These are phyloP conservation scores for Fraxinus sp. DNA, from an alignment of 305 asterid genomes.

Conservation along the genomic window DNA sequence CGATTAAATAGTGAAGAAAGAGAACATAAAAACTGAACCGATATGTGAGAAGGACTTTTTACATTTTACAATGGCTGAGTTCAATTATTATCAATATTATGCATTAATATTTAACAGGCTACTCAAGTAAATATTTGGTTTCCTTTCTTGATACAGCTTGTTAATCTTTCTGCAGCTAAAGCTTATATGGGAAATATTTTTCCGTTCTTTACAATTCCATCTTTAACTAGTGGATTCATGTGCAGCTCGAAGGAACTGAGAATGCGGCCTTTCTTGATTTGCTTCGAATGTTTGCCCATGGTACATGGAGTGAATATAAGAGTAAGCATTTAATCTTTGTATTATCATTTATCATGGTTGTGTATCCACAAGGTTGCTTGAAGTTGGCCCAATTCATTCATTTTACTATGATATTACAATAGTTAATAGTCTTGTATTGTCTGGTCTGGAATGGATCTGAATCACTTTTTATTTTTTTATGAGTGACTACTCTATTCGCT, in stretches of 20 bases:
- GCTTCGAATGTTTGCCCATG: constrained; percentile 84
- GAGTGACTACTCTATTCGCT: not conserved
- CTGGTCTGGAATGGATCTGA: not conserved
- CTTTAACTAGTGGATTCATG: constrained; percentile 5
- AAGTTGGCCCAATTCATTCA: not conserved
- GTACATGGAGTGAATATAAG: constrained; percentile 95
- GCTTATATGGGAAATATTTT: not conserved
- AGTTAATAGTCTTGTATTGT: not conserved
- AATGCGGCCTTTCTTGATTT: constrained; percentile 53
- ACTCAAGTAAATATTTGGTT: not conserved
- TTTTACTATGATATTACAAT: not conserved
- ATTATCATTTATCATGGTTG: not conserved
- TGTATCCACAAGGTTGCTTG: constrained; percentile 13
- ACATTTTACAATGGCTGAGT: not conserved
- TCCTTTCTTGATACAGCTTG: not conserved
- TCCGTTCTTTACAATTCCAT: not conserved
- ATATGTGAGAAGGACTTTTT: not conserved
- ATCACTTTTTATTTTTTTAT: not conserved
- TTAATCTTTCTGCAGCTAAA: not conserved
- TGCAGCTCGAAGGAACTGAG: constrained; percentile 87
- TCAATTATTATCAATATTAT: not conserved
- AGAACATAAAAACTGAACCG: constrained; percentile 3
- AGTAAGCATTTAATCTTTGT: constrained; percentile 41
- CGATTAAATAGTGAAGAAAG: not conserved
- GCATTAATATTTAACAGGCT: not conserved